phyloP scores from a whole-genome alignment of 106 monocot genomes.

The Acorus gramineus region DNA sequence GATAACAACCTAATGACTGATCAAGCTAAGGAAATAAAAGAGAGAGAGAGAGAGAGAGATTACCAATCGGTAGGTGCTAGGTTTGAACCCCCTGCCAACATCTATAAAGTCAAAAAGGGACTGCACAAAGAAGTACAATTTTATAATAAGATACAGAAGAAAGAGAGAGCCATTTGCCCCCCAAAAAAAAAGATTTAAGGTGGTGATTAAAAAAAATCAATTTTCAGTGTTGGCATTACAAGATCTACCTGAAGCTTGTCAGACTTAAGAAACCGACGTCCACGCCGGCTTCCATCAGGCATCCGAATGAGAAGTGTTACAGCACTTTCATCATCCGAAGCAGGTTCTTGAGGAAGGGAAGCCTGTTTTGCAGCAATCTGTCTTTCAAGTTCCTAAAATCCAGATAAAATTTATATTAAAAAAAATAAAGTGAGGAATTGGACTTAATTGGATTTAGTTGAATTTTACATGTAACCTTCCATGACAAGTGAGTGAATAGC shows the following conservation, averaged over 20 bases:
- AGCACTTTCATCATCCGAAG: slow-evolving; percentile 56
- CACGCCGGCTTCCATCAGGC: slow-evolving; percentile 84
- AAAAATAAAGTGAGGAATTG: too few relatives aligned
- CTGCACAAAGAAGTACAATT: slow-evolving; percentile 37
- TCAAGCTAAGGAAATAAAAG: not conserved
- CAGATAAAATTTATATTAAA: not conserved
- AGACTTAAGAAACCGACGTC: slow-evolving; percentile 85
- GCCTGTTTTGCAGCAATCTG: slow-evolving; percentile 69
- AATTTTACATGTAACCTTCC: too few relatives aligned
- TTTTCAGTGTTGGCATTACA: not conserved
- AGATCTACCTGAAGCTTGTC: slow-evolving; percentile 76
- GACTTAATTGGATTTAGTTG: too few relatives aligned
- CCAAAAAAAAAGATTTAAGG: not conserved
- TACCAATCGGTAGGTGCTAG: slow-evolving; percentile 96
- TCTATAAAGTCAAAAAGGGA: slow-evolving; percentile 85
- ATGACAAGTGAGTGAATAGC: too few relatives aligned
- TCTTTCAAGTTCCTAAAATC: slow-evolving; percentile 63
- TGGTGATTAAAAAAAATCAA: too few relatives aligned
- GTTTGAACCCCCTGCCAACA: slow-evolving; percentile 59
- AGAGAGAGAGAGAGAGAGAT: slow-evolving; percentile 7
- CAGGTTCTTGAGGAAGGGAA: slow-evolving; percentile 69
- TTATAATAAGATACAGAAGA: not conserved
- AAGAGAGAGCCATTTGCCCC: not conserved
- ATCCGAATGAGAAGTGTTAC: slow-evolving; percentile 82
- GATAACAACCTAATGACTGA: too few relatives aligned